These are phyloP conservation scores for Saxispiralis lemnorum DNA, from an alignment of 495 filamentous ascomycete genomes.

Conservation along the genomic window DNA sequence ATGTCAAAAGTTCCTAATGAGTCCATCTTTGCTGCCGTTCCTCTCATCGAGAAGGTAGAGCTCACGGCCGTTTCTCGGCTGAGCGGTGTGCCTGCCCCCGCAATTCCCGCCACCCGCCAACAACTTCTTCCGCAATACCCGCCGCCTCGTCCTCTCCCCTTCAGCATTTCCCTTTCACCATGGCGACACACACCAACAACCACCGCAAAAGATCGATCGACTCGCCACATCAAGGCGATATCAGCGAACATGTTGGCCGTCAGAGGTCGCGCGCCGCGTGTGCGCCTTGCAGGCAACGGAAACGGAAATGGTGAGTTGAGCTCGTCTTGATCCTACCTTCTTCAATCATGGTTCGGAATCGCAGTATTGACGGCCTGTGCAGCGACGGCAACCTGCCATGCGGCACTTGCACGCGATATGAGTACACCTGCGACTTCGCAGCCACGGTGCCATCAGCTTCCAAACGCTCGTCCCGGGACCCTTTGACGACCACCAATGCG, in stretches of 20 bases:
- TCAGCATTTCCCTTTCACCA: not conserved
- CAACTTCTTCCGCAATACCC: not conserved
- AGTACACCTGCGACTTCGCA: not conserved
- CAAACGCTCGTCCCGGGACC: too few relatives aligned
- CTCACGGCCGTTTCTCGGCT: too few relatives aligned
- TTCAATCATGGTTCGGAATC: too few relatives aligned
- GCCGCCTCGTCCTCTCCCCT: not conserved
- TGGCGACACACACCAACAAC: not conserved
- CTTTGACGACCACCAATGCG: too few relatives aligned
- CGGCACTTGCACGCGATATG: conserved; percentile 29
- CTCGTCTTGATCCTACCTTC: not conserved
- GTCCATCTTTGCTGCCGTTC: too few relatives aligned
- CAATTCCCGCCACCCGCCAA: too few relatives aligned
- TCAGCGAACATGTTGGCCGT: conserved; percentile 2
- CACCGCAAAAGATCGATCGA: not conserved
- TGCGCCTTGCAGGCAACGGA: conserved; percentile 31
- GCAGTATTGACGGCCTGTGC: not conserved
- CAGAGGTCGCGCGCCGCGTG: conserved; percentile 28
- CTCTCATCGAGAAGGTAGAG: too few relatives aligned
- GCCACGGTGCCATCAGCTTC: too few relatives aligned
- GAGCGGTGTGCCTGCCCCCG: too few relatives aligned
- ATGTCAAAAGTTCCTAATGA: too few relatives aligned
- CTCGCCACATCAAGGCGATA: not conserved
- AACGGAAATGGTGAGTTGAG: conserved; percentile 27
- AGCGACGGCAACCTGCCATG: conserved; percentile 28